Evolutionary conservation across 2,329 filamentous ascomycete genomes (phyloP), one percentile per base, ranked within the genome.

Genomic region (Verticillium dahliae): DNA sequence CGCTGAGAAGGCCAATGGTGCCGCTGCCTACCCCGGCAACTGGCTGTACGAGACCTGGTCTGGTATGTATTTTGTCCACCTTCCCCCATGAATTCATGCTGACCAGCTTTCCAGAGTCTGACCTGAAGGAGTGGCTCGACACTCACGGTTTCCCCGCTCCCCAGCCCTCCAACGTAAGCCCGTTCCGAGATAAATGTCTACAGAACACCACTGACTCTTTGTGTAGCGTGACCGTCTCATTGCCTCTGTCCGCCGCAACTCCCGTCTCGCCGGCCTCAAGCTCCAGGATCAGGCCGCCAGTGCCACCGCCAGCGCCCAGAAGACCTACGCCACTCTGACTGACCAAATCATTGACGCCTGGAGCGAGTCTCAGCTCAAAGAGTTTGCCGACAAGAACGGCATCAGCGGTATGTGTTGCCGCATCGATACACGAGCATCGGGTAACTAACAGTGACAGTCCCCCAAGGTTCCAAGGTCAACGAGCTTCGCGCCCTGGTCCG

Each of bases 31-130:
- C 72, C 95, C 95, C 38, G 95, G 95, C 45, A 87, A 97, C 78
- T 98, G 95, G 95, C 80, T 98, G 54, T 99, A 97, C 73, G 84
- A 88, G 63, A 82, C 89, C 7, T 99, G 95, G 95, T 89, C 90
- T 59, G 78, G 73, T 75, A 61, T 5, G 71, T 67, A 31, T 9
- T 2, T n/a, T 6, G 2, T 9, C 1, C 4, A 4, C n/a, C 31
- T 11, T 7, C 1, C 13, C 3, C 11, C 14, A 15, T 35, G 37
- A 3, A 45, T 14, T 37, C 27, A 7, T 34, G 31, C 45, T 59
- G 39, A 59, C 45, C 6, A 27, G 10, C 4, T 55, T 10, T 27
- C 6, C 54, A 74, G 91, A 97, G 66, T 97, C 93, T 66, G 94
- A 97, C 58, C 79, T 97, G 65, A 98, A 98, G 81, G 85, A 90